A percentile compares a stretch with the other conserved stretches of the same genome.
Conservation (phyloP, 1,139 yeast species). For the Diutina sp. region DNA sequence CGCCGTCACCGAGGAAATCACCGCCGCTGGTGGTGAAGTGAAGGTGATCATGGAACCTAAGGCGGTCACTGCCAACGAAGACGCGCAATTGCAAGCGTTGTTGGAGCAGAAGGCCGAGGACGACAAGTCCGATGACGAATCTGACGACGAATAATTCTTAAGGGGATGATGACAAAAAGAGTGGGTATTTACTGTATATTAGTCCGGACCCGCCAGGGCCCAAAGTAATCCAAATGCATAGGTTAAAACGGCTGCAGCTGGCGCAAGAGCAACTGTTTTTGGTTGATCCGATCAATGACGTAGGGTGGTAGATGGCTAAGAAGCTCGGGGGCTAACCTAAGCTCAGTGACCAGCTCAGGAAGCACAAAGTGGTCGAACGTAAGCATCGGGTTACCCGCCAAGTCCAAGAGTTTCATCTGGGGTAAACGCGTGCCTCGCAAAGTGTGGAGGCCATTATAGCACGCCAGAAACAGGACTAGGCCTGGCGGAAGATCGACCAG, state of each 20-base stretch:
- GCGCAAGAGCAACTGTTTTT: slow-evolving; percentile 16
- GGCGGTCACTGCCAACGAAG: slow-evolving; percentile 97
- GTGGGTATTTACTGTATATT: neutral
- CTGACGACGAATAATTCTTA: slow-evolving; percentile 13
- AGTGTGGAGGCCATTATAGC: slow-evolving; percentile 27
- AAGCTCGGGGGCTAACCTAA: slow-evolving; percentile 24
- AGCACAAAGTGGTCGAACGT: slow-evolving; percentile 25
- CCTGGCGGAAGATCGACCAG: slow-evolving; percentile 25
- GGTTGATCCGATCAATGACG: slow-evolving; percentile 30
- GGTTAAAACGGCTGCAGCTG: slow-evolving; percentile 7
- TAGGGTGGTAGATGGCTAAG: slow-evolving; percentile 25
- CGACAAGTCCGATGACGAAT: slow-evolving; percentile 34
- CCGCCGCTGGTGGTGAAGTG: slow-evolving; percentile 71
- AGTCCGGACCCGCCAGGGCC: neutral
- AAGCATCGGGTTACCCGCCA: slow-evolving; percentile 32
- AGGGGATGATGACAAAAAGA: neutral
- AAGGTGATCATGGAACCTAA: slow-evolving; percentile 96
- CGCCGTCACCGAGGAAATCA: slow-evolving; percentile 57
- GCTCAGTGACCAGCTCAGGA: slow-evolving; percentile 25
- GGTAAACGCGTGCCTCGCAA: slow-evolving; percentile 24
- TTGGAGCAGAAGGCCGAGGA: slow-evolving; percentile 47
- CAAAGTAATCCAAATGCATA: neutral
- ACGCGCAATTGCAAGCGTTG: slow-evolving; percentile 91
- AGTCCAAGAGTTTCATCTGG: slow-evolving; percentile 20
- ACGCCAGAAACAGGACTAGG: slow-evolving; percentile 20